phyloP scores from a whole-genome alignment of 23 red algal species.

The Gracilaria caudata region DNA sequence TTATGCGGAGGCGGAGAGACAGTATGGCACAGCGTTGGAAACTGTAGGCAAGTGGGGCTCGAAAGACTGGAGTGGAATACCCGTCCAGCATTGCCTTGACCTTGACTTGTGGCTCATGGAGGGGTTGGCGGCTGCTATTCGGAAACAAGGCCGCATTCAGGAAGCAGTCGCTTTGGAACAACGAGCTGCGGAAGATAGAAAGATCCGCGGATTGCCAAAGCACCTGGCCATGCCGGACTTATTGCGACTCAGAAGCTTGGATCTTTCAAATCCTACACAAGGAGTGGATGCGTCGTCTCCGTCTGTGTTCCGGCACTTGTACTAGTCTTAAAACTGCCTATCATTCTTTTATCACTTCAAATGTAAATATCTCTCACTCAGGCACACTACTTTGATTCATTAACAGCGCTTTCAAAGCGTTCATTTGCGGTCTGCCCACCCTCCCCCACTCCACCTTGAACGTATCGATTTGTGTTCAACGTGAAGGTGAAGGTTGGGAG shows the following conservation, averaged over 20 bases:
- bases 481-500: too few species aligned
- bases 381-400: background rate
- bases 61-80: slow-evolving; percentile 78
- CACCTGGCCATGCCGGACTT: background rate
- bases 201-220: slow-evolving; percentile 42
- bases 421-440: too few species aligned
- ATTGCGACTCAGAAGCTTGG: background rate
- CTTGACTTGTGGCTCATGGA: slow-evolving; percentile 93
- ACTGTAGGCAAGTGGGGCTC: slow-evolving; percentile 66
- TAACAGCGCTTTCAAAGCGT: background rate
- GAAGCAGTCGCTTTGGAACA: slow-evolving; percentile 37
- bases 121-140: slow-evolving; percentile 68
- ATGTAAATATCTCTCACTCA: slow-evolving; percentile 41
- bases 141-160: slow-evolving; percentile 50
- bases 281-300: background rate
- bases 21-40: slow-evolving; percentile 71
- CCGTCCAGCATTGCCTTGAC: slow-evolving; percentile 89
- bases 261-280: background rate
- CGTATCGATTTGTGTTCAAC: too few species aligned
- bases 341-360: slow-evolving; percentile 43
- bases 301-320: slow-evolving; percentile 10
- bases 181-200: slow-evolving; percentile 45
- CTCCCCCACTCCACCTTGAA: too few species aligned
- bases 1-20: slow-evolving; percentile 67
- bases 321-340: slow-evolving; percentile 3